A percentile compares a stretch with the other conserved stretches of the same genome.
Evolutionary conservation across 257 asterid genomes (phyloP).

Genomic region (Coffea canephora): DNA sequence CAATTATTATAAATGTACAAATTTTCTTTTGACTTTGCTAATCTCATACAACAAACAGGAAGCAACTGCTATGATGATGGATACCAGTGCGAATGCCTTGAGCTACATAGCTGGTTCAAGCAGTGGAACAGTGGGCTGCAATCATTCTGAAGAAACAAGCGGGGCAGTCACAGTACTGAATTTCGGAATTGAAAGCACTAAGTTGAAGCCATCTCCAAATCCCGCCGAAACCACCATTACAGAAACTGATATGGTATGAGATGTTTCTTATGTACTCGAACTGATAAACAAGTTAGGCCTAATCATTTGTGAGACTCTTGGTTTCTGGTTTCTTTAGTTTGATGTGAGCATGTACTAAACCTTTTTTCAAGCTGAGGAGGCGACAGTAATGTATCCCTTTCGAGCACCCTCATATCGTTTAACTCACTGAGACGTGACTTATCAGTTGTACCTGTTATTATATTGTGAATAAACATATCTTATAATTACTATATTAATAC

Average conservation of each 20-base stretch:
- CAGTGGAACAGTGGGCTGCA: conserved; percentile 13
- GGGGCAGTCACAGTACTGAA: conserved; percentile 13
- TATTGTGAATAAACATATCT: no score
- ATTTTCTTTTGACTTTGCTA: conserved; percentile 13
- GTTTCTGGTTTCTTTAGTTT: conserved; percentile 1
- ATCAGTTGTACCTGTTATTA: no score
- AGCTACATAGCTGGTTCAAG: conserved; percentile 20
- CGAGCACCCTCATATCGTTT: not conserved
- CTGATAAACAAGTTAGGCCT: not conserved
- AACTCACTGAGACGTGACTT: no score
- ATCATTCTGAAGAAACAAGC: conserved; percentile 9
- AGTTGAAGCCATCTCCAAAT: conserved; percentile 17
- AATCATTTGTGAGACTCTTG: conserved; percentile 1
- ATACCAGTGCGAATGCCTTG: conserved; percentile 20
- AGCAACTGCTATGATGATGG: conserved; percentile 29
- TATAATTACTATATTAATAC: no score
- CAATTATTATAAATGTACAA: not conserved
- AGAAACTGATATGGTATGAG: conserved; percentile 33
- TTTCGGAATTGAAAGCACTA: conserved; percentile 22
- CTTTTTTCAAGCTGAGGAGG: not conserved
- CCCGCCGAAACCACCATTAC: conserved; percentile 19
- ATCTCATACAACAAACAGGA: conserved; percentile 17
- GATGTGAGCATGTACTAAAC: not conserved
- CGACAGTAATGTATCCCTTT: not conserved
- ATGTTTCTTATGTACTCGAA: conserved; percentile 10